Percentiles rank a stretch among this genome's conserved stretches.
These are phyloP conservation scores for Ophiostoma ulmi DNA, from an alignment of 2,329 filamentous ascomycete species.

Conservation along the genomic window DNA sequence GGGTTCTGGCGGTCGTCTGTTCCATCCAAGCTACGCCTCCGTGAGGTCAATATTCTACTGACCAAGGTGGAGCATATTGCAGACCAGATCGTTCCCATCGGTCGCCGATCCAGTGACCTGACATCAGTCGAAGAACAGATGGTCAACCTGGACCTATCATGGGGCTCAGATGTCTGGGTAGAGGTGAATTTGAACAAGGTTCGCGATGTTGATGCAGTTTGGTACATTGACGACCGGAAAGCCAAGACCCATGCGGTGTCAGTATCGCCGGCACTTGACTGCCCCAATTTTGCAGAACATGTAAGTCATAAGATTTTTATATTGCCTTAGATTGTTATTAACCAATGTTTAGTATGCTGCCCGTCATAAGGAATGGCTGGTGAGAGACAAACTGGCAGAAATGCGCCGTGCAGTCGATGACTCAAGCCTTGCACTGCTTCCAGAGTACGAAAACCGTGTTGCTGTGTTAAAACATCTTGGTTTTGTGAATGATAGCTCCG, in stretches of 20 bases:
- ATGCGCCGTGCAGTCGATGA: conserved; percentile 87
- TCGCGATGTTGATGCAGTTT: conserved; percentile 75
- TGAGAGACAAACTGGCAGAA: conserved; percentile 86
- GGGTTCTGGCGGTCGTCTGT: conserved; percentile 58
- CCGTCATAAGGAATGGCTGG: conserved; percentile 94
- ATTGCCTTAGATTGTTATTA: background rate
- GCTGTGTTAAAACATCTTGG: conserved; percentile 84
- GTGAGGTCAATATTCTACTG: conserved; percentile 64
- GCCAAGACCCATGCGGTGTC: conserved; percentile 58
- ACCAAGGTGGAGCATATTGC: conserved; percentile 82
- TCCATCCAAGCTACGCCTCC: conserved; percentile 64
- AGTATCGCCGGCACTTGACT: conserved; percentile 60
- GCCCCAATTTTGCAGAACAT: conserved; percentile 79
- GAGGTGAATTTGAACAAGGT: conserved; percentile 79
- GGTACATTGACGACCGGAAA: conserved; percentile 67
- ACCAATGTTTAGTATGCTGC: conserved; percentile 51
- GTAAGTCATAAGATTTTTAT: conserved; percentile 46
- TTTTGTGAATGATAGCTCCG: conserved; percentile 81
- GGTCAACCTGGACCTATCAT: conserved; percentile 62
- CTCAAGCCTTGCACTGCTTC: conserved; percentile 90
- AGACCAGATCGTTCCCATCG: conserved; percentile 45
- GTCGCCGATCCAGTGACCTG: conserved; percentile 11
- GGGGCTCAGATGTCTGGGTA: conserved; percentile 71
- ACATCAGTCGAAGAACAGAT: conserved; percentile 53
- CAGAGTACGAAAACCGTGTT: conserved; percentile 94